A percentile compares a stretch with the other conserved stretches of the same genome.
These are phyloP conservation scores for Blepharisma stoltei DNA, from an alignment of 73 alveolate species.

Conservation along the genomic window DNA sequence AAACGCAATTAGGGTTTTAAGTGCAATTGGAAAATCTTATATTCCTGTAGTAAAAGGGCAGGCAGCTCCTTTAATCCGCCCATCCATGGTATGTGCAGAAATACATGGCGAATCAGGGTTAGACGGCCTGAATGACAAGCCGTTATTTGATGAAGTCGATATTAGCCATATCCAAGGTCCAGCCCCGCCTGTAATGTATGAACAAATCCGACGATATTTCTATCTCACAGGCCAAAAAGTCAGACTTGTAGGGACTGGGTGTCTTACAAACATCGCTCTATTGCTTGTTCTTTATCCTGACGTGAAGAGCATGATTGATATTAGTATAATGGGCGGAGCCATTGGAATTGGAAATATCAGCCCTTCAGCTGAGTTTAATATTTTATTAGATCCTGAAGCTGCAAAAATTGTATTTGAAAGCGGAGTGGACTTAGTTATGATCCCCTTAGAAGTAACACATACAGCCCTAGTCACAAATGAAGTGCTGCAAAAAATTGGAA, in stretches of 20 bases:
- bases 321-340: slow-evolving; percentile 74
- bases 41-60: slow-evolving; percentile 42
- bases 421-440: slow-evolving; percentile 25
- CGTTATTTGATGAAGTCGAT: too few relatives aligned
- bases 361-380: slow-evolving; percentile 67
- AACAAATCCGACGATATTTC: too few relatives aligned
- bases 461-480: background rate
- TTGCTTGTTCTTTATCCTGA: slow-evolving; percentile 46
- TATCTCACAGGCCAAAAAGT: too few relatives aligned
- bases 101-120: slow-evolving; percentile 40
- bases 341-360: slow-evolving; percentile 60
- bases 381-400: slow-evolving; percentile 72
- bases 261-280: slow-evolving; percentile 57
- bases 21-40: slow-evolving; percentile 24
- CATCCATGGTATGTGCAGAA: background rate
- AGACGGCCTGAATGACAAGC: slow-evolving; percentile 37
- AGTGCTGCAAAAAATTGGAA: too few relatives aligned
- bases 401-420: slow-evolving; percentile 51
- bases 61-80: slow-evolving; percentile 32
- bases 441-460: slow-evolving; percentile 36
- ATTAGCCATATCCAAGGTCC: too few relatives aligned
- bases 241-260: slow-evolving; percentile 37
- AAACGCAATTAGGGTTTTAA: slow-evolving; percentile 42
- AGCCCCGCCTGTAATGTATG: too few relatives aligned
- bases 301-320: slow-evolving; percentile 41